Conservation (phyloP, 179 eudicot species). For the Nepenthes alata region DNA sequence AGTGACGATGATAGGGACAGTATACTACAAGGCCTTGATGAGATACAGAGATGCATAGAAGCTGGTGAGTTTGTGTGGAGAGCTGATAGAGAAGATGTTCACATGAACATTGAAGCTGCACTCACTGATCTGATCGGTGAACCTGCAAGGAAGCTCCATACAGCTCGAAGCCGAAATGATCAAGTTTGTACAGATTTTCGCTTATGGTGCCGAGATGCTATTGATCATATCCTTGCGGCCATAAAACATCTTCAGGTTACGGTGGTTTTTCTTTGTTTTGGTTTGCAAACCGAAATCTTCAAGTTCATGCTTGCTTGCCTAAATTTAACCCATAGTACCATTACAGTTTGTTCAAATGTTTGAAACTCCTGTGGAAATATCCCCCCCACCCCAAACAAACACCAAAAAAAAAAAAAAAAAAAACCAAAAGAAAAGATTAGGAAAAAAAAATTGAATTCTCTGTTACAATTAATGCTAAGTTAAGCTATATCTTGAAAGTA, state of each 20-base stretch:
- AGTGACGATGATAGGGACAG: slow-evolving; percentile 51
- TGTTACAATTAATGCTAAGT: no score
- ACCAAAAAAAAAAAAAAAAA: no score
- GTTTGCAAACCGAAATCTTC: neutral
- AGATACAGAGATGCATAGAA: slow-evolving; percentile 63
- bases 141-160: slow-evolving; percentile 97
- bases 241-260: slow-evolving; percentile 73
- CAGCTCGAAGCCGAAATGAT: slow-evolving; percentile 97
- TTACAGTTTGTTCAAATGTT: no score
- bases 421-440: no score
- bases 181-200: slow-evolving; percentile 96
- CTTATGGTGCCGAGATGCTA: slow-evolving; percentile 94
- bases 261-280: neutral
- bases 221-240: slow-evolving; percentile 38
- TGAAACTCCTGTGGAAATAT: no score
- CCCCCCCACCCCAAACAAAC: no score
- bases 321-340: no score
- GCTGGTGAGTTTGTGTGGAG: slow-evolving; percentile 86
- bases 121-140: slow-evolving; percentile 96
- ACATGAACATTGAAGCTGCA: slow-evolving; percentile 98
- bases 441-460: no score
- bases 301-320: neutral
- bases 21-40: slow-evolving; percentile 62
- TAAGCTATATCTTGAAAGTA: no score
- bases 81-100: slow-evolving; percentile 96